Conservation (phyloP, 2,329 filamentous ascomycete genomes). For the Monosporascus ibericus region DNA sequence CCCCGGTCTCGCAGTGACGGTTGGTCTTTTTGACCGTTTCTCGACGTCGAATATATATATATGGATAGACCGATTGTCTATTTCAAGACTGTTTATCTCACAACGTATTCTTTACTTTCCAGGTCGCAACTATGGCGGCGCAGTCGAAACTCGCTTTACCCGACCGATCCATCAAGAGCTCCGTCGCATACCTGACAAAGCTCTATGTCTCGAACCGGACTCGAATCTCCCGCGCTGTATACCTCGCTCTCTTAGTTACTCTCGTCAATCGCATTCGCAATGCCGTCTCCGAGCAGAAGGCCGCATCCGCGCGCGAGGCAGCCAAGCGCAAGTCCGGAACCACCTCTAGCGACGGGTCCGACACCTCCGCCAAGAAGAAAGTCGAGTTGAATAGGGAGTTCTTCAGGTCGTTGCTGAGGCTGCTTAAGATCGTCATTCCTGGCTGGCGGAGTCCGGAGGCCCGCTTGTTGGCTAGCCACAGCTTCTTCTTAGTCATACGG, state of each 20-base stretch:
- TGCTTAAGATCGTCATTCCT: constrained; percentile 84
- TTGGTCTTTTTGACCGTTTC: background rate
- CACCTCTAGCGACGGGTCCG: constrained; percentile 34
- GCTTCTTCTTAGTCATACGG: constrained; percentile 82
- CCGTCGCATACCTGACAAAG: constrained; percentile 60
- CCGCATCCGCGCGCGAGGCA: constrained; percentile 64
- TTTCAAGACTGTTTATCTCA: no score
- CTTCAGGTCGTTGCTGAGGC: constrained; percentile 65
- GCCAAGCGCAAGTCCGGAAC: constrained; percentile 49
- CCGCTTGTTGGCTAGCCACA: constrained; percentile 80
- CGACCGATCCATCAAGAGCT: constrained; percentile 58
- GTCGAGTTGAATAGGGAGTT: constrained; percentile 88
- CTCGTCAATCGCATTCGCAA: constrained; percentile 82
- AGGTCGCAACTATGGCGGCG: constrained; percentile 53
- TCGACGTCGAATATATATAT: no score
- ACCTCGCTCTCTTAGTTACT: constrained; percentile 73
- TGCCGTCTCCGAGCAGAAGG: constrained; percentile 90
- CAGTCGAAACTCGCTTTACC: constrained; percentile 66
- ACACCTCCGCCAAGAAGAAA: constrained; percentile 46
- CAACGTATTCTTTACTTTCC: no score
- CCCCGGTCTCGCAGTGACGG: background rate
- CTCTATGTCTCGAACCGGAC: constrained; percentile 77
- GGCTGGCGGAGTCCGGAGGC: constrained; percentile 87
- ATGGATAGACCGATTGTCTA: no score
- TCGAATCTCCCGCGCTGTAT: constrained; percentile 75